Evolutionary conservation across 2,329 filamentous ascomycete species (phyloP).

Genomic region (Chalaropsis ovoidea): DNA sequence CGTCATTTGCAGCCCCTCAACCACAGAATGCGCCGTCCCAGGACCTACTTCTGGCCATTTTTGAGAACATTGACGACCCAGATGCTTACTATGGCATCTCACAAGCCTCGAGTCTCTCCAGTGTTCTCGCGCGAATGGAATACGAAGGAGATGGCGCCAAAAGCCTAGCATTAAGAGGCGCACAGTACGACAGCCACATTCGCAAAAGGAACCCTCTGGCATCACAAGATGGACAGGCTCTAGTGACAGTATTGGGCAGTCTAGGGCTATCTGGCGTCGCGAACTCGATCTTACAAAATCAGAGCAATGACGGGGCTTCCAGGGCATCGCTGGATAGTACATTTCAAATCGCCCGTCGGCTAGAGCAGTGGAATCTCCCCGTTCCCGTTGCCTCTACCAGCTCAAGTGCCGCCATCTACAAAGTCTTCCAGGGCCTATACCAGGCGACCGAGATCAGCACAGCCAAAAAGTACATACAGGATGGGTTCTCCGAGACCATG

Average conservation of each 20-base stretch:
- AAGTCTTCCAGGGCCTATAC: conserved; percentile 68
- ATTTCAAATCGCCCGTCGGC: conserved; percentile 65
- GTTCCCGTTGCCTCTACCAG: conserved; percentile 53
- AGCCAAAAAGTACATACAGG: conserved; percentile 50
- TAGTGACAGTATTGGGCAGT: conserved; percentile 66
- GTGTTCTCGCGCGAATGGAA: conserved; percentile 71
- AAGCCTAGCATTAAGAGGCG: conserved; percentile 80
- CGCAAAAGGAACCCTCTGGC: conserved; percentile 48
- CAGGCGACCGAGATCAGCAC: conserved; percentile 48
- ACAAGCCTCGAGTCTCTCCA: conserved; percentile 63
- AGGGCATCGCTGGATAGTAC: conserved; percentile 55
- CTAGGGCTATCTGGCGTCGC: conserved; percentile 81
- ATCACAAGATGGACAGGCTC: conserved; percentile 52
- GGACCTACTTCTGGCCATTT: conserved; percentile 68
- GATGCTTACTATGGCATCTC: conserved; percentile 91
- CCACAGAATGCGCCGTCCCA: conserved; percentile 29
- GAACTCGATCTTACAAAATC: conserved; percentile 64
- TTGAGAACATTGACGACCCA: conserved; percentile 86
- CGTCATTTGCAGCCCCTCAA: conserved; percentile 53
- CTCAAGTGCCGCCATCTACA: conserved; percentile 63
- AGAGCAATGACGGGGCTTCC: conserved; percentile 47
- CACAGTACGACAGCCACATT: conserved; percentile 79
- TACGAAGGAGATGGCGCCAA: conserved; percentile 83
- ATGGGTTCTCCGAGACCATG: conserved; percentile 53
- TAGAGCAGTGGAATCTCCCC: conserved; percentile 88